phyloP scores from a whole-genome alignment of 2,329 filamentous ascomycete species.

The Xylaria sp. region DNA sequence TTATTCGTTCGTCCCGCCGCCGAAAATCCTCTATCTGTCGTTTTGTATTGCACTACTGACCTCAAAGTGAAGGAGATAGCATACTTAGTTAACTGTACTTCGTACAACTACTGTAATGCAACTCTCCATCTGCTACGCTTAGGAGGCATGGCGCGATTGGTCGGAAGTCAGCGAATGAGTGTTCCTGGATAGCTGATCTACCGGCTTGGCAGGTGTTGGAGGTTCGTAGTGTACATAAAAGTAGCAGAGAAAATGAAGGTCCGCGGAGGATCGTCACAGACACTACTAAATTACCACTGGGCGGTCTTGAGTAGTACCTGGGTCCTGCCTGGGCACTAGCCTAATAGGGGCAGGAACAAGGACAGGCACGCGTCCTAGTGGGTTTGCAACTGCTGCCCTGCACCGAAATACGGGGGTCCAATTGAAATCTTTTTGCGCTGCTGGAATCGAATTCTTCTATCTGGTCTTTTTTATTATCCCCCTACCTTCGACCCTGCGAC shows the following conservation, averaged over 20 bases:
- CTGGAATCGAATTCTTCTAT: conserved; percentile 27
- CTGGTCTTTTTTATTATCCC: conserved; percentile 22
- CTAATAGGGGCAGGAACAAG: not conserved
- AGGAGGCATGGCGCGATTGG: not conserved
- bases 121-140: not conserved
- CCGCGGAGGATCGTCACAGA: conserved; percentile 29
- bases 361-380: not conserved
- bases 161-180: conserved; percentile 33
- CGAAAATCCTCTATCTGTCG: conserved; percentile 2
- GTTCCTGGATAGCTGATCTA: conserved; percentile 39
- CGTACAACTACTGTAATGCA: not conserved
- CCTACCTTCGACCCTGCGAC: conserved; percentile 16
- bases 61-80: not conserved
- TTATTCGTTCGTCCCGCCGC: conserved; percentile 15
- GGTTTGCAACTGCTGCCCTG: not conserved
- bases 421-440: conserved; percentile 31
- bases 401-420: conserved; percentile 22
- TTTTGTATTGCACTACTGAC: not conserved
- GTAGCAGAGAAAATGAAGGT: conserved; percentile 15
- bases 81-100: not conserved
- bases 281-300: conserved; percentile 19
- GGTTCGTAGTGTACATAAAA: too few relatives aligned
- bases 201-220: conserved; percentile 43
- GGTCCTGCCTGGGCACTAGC: not conserved
- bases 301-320: not conserved